Evolutionary conservation across 1,284 basidiomycete species (phyloP).

Genomic region (Ustanciosporium gigantosporum): DNA sequence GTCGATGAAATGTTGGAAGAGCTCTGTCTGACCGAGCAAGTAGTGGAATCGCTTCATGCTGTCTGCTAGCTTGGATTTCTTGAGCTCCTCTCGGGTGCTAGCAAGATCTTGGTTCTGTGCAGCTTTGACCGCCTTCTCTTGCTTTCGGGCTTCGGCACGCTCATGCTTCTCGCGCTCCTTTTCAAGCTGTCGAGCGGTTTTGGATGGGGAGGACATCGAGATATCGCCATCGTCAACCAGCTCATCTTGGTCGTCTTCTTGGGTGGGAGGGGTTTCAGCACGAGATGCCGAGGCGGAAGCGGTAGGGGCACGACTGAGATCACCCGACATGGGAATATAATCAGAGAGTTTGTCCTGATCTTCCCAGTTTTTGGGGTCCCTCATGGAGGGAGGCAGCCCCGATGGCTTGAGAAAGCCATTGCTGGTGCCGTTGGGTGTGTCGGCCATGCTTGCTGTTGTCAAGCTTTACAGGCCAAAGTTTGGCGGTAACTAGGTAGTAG

Average conservation of each 20-base stretch:
- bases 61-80: conserved; percentile 55
- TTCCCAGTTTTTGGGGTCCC: conserved; percentile 38
- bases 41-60: conserved; percentile 59
- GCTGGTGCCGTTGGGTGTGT: conserved; percentile 15
- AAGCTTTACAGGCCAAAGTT: no score
- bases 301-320: conserved; percentile 41
- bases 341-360: conserved; percentile 55
- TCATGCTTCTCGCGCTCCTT: conserved; percentile 46
- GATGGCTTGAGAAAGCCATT: conserved; percentile 34
- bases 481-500: no score
- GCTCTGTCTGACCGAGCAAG: conserved; percentile 59
- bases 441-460: conserved; percentile 19
- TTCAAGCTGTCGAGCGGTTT: conserved; percentile 47
- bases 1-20: conserved; percentile 61
- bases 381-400: conserved; percentile 23
- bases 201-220: conserved; percentile 35
- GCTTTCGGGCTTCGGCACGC: conserved; percentile 36
- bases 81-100: conserved; percentile 47
- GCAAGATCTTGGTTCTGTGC: conserved; percentile 50
- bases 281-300: conserved; percentile 38
- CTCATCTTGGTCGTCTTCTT: conserved; percentile 1
- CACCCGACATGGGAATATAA: conserved; percentile 43
- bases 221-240: conserved; percentile 6
- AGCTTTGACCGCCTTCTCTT: conserved; percentile 32
- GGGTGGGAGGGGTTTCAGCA: conserved; percentile 22